Evolutionary conservation across 768 basidiomycete genomes (phyloP), one percentile per base, ranked within the genome.

Genomic region (Imleria badia): DNA sequence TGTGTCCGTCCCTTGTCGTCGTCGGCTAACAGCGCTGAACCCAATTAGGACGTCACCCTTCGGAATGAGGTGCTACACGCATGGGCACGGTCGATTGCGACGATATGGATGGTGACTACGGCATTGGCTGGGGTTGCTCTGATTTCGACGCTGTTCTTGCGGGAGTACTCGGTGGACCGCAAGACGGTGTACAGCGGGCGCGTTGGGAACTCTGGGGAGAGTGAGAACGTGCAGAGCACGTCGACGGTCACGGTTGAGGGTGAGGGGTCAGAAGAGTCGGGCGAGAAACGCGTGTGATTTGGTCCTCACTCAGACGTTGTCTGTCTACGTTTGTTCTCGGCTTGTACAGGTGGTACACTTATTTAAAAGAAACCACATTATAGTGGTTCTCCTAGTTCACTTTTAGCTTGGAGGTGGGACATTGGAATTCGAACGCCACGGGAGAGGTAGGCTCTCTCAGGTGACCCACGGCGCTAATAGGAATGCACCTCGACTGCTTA

Each of bases 71-170:
- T 87, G 10, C 77, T 84, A 31, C 75, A 87, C 52, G 86, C 86
- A 0, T 89, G 82, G 69, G 76, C 86, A 14, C 73, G 75, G 30
- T 82, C 86, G 4, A 83, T 90, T 36, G 77, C 78, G 58, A 71
- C 57, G 43, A 83, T 90, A 22, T 90, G 87, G 86, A 57, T 87
- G 20, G 82, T 84, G 10, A 76, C 76, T 67, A 84, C 84, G 11
- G 85, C 83, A 0, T 71, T 89, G 26, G 48, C 80, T 8, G 83
- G 81, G 12, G 75, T 75, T 36, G 75, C 77, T 34, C 79, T 87
- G 52, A 56, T 87, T 34, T 56, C 76, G 56, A 66, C 80, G 17
- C 59, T 87, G 29, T 79, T 85, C 59, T 52, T 90, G 23, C 76
- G 82, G 46, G 74, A 75, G 26, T 89, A 90, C 68, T 77, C 83